Base-by-base conservation (phyloP, 768 basidiomycete species). In the Epithele typhae region DNA sequence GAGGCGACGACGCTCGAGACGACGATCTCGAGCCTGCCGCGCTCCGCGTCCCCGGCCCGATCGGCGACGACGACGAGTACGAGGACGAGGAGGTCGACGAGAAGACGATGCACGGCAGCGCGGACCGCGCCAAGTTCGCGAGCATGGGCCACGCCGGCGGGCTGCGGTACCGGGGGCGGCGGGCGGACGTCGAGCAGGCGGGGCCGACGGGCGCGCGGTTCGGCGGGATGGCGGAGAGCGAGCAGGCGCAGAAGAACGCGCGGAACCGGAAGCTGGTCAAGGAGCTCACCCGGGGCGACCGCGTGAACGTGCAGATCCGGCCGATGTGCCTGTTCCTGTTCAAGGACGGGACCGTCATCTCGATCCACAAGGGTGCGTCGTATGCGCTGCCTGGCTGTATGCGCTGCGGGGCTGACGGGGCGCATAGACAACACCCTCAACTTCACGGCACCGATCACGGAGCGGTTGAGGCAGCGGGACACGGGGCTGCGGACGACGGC, bases 261-360 rank as follows among this genome's bases (percentile, higher is more conserved):
- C 55, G 56, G 12, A 59, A 59, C 19, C 39, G 58, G 50, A 63
- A 60, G 27, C 49, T 62, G 36, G 50, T 65, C 30, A 59, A 65
- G 21, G 66, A 68, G 17, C 65, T 77, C 17, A 76, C 73, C 53
- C 73, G 73, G 50, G 80, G 75, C 11, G 78, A 81, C 21, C 72
- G 82, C 43, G 74, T 84, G 11, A 67, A 75, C 27, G 78, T 87
- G 18, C 72, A 75, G 46, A 68, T 83, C 33, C 66, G 76, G 25
- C 81, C 85, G 3, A 71, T 87, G 67, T 84, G 73, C 57, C 75
- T 87, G 47, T 86, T 86, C 66, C 69, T 87, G 6, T 71, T 80
- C 53, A 71, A 79, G 48, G 77, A 85, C 58, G 84, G 84, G 75
- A 57, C 42, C 66, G 61, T 53, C 25, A 49, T 51, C 11, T 24